These are phyloP conservation scores for Huntiella abstrusa DNA, from an alignment of 2,329 filamentous ascomycete genomes.

Conservation along the genomic window DNA sequence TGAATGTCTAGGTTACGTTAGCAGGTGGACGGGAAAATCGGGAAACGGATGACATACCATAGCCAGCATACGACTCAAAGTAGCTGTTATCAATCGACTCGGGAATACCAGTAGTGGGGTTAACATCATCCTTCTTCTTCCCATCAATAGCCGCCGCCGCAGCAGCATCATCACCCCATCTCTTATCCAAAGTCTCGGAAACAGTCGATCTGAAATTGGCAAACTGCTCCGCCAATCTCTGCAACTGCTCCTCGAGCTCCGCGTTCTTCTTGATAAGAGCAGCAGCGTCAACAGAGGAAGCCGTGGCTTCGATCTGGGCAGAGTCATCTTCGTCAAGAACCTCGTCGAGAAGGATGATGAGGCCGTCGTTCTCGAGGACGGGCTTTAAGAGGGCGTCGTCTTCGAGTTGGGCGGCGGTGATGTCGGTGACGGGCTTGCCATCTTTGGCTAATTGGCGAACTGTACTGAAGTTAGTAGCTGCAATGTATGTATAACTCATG, in stretches of 20 bases:
- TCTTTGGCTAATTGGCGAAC: slow-evolving; percentile 30
- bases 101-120: slow-evolving; percentile 11
- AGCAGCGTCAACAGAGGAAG: background rate
- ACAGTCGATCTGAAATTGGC: slow-evolving; percentile 46
- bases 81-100: slow-evolving; percentile 28
- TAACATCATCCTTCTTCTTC: slow-evolving; percentile 13
- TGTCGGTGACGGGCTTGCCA: slow-evolving; percentile 29
- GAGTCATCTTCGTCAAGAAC: slow-evolving; percentile 31
- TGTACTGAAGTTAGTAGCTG: slow-evolving; percentile 13
- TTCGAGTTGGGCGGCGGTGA: slow-evolving; percentile 44
- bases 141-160: slow-evolving; percentile 20
- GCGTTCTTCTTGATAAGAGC: slow-evolving; percentile 16
- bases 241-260: slow-evolving; percentile 29
- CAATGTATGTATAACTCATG: background rate
- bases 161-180: slow-evolving; percentile 34
- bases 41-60: slow-evolving; percentile 25
- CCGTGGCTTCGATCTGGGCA: slow-evolving; percentile 12
- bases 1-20: slow-evolving; percentile 52
- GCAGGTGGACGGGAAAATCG: background rate
- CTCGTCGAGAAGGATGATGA: slow-evolving; percentile 77
- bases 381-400: slow-evolving; percentile 70
- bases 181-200: slow-evolving; percentile 45
- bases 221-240: slow-evolving; percentile 47
- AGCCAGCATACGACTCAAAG: slow-evolving; percentile 42
- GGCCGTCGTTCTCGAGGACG: slow-evolving; percentile 69